Base-by-base conservation (phyloP, 768 basidiomycete species). In the Tubosaeta sp. region DNA sequence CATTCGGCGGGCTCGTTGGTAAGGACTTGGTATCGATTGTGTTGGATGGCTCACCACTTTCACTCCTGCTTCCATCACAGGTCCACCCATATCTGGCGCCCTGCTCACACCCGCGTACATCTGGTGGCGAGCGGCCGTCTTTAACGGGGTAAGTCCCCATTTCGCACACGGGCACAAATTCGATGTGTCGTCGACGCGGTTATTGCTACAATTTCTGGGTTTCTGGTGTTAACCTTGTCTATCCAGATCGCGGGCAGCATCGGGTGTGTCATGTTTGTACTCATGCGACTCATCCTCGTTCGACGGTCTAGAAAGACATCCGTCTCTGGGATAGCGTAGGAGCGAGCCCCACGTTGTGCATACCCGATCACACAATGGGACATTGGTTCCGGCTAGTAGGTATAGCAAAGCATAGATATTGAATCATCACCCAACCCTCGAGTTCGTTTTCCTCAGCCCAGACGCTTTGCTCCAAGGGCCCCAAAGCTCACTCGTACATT, bases 71-170 rank as follows among this genome's bases (percentile, higher is more conserved):
- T 7, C 1, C 22, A 25, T 31, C 21, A 16, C 3, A 73, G 81
- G 82, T 10, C 77, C 80, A 0, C 83, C 83, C 1, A 76, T 84
- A 49, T 76, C 76, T 30, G 83, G 83, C 0, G 76, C 80, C 4
- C 65, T 84, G 24, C 73, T 85, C 7, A 75, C 79, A 0, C 54
- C 69, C 8, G 62, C 70, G 0, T 82, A 76, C 51, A 58, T 76
- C 6, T 85, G 83, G 83, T 82, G 80, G 78, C 70, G 77, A 30
- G 78, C 80, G 1, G 76, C 76, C 11, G 48, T 82, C 8, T 85
- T 82, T 57, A 70, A 76, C 25, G 81, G 79, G 50, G 68, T 73
- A 36, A 31, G 67, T 27, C 44, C 7, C n/a, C n/a, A n/a, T n/a
- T n/a, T n/a, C n/a, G n/a, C n/a, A n/a, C n/a, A n/a, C n/a, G n/a